A percentile compares a stretch with the other conserved stretches of the same genome.
Conservation (phyloP, 2,329 filamentous ascomycete species). For the Botrytis hyacinthi region DNA sequence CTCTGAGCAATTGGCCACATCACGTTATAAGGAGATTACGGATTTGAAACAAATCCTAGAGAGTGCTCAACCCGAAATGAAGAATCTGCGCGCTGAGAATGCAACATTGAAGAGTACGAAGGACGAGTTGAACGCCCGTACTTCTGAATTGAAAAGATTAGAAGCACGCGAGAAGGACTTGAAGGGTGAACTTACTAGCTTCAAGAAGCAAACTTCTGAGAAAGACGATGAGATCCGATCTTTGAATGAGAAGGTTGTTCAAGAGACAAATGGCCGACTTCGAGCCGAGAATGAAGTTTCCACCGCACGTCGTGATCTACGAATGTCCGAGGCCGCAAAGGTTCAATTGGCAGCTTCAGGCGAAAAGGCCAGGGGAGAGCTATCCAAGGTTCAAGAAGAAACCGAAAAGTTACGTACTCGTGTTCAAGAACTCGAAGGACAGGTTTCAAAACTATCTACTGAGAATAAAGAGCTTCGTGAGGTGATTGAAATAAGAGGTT, state of each 20-base stretch:
- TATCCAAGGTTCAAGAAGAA: slow-evolving; percentile 71
- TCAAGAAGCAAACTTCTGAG: slow-evolving; percentile 68
- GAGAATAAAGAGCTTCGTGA: slow-evolving; percentile 70
- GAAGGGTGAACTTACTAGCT: slow-evolving; percentile 66
- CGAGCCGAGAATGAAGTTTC: slow-evolving; percentile 78
- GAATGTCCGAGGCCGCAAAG: slow-evolving; percentile 74
- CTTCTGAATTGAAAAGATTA: slow-evolving; percentile 66
- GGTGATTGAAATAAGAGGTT: slow-evolving; percentile 78
- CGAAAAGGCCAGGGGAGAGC: slow-evolving; percentile 69
- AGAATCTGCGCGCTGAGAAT: slow-evolving; percentile 73
- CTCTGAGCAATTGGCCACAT: slow-evolving; percentile 81
- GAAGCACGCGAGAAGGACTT: slow-evolving; percentile 83
- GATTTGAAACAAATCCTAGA: slow-evolving; percentile 77
- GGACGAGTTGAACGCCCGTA: slow-evolving; percentile 66
- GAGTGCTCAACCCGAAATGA: slow-evolving; percentile 83
- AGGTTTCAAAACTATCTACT: slow-evolving; percentile 63
- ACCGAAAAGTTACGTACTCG: slow-evolving; percentile 61
- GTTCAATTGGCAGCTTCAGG: slow-evolving; percentile 71
- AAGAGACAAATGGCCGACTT: slow-evolving; percentile 68
- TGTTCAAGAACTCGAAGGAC: slow-evolving; percentile 68
- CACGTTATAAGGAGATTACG: slow-evolving; percentile 81
- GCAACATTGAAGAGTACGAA: slow-evolving; percentile 70
- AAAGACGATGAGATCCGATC: slow-evolving; percentile 75
- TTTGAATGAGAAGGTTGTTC: slow-evolving; percentile 73
- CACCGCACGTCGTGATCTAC: slow-evolving; percentile 71